Evolutionary conservation across 1,139 yeast species (phyloP).

Genomic region (Magnusiomyces suaveolens): DNA sequence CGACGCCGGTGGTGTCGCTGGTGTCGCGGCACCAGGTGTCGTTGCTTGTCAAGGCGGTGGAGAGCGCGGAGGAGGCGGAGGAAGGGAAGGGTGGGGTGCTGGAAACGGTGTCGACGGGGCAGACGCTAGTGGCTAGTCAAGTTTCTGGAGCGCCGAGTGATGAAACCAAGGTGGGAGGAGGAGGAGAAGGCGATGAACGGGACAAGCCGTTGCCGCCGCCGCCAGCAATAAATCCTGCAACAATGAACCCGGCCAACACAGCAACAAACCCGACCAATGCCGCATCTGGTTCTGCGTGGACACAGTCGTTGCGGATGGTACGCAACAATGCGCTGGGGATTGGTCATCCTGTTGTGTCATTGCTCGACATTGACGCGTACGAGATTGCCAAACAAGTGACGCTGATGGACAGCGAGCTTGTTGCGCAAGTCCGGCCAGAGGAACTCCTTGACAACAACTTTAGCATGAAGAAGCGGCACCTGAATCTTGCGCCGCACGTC

Average conservation of each 20-base stretch:
- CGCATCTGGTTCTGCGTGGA: conserved; percentile 14
- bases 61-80: conserved; percentile 1
- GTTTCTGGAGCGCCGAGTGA: background rate
- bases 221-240: background rate
- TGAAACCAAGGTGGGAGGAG: background rate
- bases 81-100: too few relatives aligned
- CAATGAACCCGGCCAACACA: background rate
- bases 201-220: conserved; percentile 4
- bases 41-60: conserved; percentile 9
- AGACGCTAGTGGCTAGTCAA: background rate
- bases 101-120: background rate
- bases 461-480: conserved; percentile 51
- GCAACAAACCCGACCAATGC: background rate
- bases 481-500: conserved; percentile 60
- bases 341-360: conserved; percentile 24
- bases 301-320: conserved; percentile 17
- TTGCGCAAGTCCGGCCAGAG: conserved; percentile 54
- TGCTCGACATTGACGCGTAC: conserved; percentile 60
- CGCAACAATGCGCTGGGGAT: conserved; percentile 8
- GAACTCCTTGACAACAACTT: conserved; percentile 72
- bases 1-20: conserved; percentile 7
- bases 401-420: conserved; percentile 63
- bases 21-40: conserved; percentile 6
- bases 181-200: conserved; percentile 5
- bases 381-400: conserved; percentile 84